These are phyloP conservation scores for Dionaea muscipula DNA, from an alignment of 179 eudicot genomes.

Conservation along the genomic window DNA sequence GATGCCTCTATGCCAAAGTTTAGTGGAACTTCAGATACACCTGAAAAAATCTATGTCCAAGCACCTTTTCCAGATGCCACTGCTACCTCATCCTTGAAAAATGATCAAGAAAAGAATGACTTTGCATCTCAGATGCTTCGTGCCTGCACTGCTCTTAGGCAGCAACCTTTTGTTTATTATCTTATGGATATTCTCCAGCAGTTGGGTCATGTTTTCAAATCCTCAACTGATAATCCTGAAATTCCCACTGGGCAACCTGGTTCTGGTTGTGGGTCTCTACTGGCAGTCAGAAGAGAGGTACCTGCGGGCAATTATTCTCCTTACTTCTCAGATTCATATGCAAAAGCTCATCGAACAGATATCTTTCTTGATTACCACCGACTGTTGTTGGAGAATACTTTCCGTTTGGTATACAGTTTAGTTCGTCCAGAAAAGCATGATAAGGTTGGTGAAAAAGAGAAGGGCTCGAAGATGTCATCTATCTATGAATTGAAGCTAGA, in stretches of 20 bases:
- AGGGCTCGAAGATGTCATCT: slow-evolving; percentile 49
- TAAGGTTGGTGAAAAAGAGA: slow-evolving; percentile 78
- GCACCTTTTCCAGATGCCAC: slow-evolving; percentile 27
- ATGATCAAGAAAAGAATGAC: slow-evolving; percentile 71
- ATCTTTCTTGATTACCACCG: slow-evolving; percentile 91
- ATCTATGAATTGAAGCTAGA: slow-evolving; percentile 88
- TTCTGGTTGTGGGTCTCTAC: slow-evolving; percentile 87
- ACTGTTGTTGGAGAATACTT: slow-evolving; percentile 80
- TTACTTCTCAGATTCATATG: slow-evolving; percentile 95
- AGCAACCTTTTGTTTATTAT: slow-evolving; percentile 77
- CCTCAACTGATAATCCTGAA: slow-evolving; percentile 51
- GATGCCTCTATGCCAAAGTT: slow-evolving; percentile 58
- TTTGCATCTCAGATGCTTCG: slow-evolving; percentile 66
- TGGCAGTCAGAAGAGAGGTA: slow-evolving; percentile 84
- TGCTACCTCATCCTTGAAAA: slow-evolving; percentile 29
- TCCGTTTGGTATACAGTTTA: slow-evolving; percentile 84
- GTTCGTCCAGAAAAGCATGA: slow-evolving; percentile 98
- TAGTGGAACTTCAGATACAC: slow-evolving; percentile 51
- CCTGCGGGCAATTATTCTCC: slow-evolving; percentile 98
- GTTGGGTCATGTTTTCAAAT: slow-evolving; percentile 78
- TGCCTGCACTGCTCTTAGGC: slow-evolving; percentile 81
- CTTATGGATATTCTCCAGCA: slow-evolving; percentile 98
- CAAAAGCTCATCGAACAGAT: slow-evolving; percentile 78
- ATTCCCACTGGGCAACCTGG: slow-evolving; percentile 48
- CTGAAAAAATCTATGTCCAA: slow-evolving; percentile 44